phyloP scores from a whole-genome alignment of 2,329 filamentous ascomycete genomes.

The Aspergillus caelatus region DNA sequence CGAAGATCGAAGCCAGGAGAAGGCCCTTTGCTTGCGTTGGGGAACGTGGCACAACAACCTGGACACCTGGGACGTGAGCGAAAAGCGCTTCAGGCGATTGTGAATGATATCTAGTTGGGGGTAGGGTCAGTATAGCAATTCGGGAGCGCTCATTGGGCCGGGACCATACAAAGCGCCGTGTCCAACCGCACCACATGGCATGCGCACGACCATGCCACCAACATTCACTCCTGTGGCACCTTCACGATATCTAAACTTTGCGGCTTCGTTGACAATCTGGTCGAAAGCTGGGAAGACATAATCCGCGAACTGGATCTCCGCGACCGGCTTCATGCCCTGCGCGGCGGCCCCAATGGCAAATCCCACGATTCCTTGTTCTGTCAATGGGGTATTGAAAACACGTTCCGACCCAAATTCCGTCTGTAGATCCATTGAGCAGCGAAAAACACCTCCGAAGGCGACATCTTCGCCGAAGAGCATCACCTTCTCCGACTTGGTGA shows the following conservation, averaged over 20 bases:
- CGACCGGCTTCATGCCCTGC: constrained; percentile 88
- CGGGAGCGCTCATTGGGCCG: background rate
- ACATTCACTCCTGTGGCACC: constrained; percentile 66
- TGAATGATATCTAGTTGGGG: constrained; percentile 67
- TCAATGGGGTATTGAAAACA: constrained; percentile 95
- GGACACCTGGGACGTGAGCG: constrained; percentile 81
- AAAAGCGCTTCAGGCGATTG: constrained; percentile 89
- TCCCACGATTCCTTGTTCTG: constrained; percentile 91
- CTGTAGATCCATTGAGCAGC: constrained; percentile 87
- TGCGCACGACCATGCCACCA: constrained; percentile 81
- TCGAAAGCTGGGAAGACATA: constrained; percentile 94
- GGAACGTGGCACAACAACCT: constrained; percentile 83
- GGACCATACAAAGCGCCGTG: constrained; percentile 71
- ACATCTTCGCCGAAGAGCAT: constrained; percentile 96
- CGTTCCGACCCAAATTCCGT: constrained; percentile 84
- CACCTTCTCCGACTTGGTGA: constrained; percentile 81
- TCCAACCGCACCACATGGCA: constrained; percentile 88
- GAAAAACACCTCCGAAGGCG: constrained; percentile 93
- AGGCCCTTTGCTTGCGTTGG: constrained; percentile 88
- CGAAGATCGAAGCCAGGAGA: constrained; percentile 72
- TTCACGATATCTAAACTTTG: constrained; percentile 80
- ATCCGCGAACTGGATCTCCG: constrained; percentile 95
- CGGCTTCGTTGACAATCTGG: constrained; percentile 90
- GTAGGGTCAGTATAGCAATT: background rate
- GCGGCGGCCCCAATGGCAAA: constrained; percentile 90